Evolutionary conservation across 192 early-diverging fungal species (phyloP), one percentile per base, ranked within the genome.

Genomic region (Backusella tuberculispora): DNA sequence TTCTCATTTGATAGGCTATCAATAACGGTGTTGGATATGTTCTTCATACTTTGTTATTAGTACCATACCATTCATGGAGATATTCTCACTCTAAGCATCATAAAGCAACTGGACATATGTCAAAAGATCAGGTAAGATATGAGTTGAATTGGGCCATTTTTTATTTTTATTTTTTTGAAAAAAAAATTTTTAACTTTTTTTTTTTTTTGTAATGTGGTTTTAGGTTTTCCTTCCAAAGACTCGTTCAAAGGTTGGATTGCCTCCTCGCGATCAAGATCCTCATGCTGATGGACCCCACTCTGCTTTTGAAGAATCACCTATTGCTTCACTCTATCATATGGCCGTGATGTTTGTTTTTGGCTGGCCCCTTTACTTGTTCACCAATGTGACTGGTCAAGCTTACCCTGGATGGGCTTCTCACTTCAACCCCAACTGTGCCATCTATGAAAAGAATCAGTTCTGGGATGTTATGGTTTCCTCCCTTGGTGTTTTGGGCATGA

Each of bases 41-140:
- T 42, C 84, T 98, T 72, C 97, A 98, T 89, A 88, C 94, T 47
- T 84, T 89, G 66, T 85, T 97, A 15, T 86, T 98, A 70, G 96
- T 97, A 40, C 97, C 97, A 13, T 98, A 89, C 85, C 93, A 92
- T 84, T 93, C 97, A 26, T 98, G 97, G 97, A 91, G 92, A 80
- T 90, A 90, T 84, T 89, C 92, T 24, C 97, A 98, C 83, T 93
- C 90, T 65, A 90, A 87, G 78, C 97, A 99, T 87, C 97, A 99
- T 88, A 97, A 97, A 73, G 87, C 88, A 75, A 96, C 92, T 72
- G 91, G 89, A 77, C 91, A 95, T 84, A 90, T 99, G 91, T 86
- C 84, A 56, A 94, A 93, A 81, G 97, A 99, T 83, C 93, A 97
- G 85, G 78, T 79, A 75, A 75, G 66, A 60, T 56, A 14, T 40